Evolutionary conservation across 2,329 filamentous ascomycete genomes (phyloP), one percentile per base, ranked within the genome.

Genomic region (Pseudocercospora pini-densiflorae): DNA sequence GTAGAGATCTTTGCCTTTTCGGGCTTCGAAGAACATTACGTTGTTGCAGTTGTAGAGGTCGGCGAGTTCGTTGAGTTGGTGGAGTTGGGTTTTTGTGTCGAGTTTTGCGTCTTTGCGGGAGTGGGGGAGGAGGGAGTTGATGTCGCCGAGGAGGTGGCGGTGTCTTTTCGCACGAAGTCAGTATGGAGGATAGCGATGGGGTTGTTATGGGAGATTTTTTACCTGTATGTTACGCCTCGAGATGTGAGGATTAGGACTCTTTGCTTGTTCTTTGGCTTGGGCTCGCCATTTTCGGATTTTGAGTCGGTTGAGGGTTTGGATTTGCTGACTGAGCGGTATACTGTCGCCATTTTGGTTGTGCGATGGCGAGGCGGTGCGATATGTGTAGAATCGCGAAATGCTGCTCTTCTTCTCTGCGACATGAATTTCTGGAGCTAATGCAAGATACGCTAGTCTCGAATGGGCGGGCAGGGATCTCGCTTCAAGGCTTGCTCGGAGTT

Each of bases 101-200:
- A 97, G 92, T 81, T 99, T 99, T 74, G 92, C 93, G 79, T 99
- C 95, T 83, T 97, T 97, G 77, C 93, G 89, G 71, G 90, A 90
- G 79, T 99, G 95, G 2, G 95, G 95, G 71, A 99, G 89, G 80
- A 99, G 89, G 31, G 91, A 87, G 65, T 93, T 89, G 57, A 99
- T 85, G 77, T 99, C 95, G 76, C 94, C 92, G 69, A 99, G 86
- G 51, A 99, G 85, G 82, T 99, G 95, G 51, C 95, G 91, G 80
- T 97, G 95, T 80, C 94, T 96, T 73, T 45, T 24, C 19, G 53
- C 9, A n/a, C 33, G 33, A 8, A 43, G 33, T 67, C 47, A 67
- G 54, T 55, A 55, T n/a, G 19, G 24, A 2, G n/a, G 14, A 0
- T 14, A 16, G 36, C 2, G 3, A n/a, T 21, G 7, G 47, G 21